Percentiles rank a stretch among this genome's conserved stretches.
phyloP scores from a whole-genome alignment of 2,329 filamentous ascomycete genomes.

The Exophiala xenobiotica region DNA sequence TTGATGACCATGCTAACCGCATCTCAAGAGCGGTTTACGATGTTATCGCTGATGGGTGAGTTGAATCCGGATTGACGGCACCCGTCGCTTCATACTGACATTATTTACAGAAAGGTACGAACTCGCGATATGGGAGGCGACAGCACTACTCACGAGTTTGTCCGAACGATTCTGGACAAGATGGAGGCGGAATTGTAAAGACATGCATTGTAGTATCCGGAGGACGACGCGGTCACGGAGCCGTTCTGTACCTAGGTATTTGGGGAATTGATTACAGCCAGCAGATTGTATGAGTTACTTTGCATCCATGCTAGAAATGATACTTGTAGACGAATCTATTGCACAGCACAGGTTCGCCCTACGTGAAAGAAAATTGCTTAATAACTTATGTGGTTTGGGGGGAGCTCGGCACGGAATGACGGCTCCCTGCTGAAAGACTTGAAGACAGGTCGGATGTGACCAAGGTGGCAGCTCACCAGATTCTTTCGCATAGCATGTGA shows the following conservation, averaged over 20 bases:
- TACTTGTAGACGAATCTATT: constrained; percentile 1
- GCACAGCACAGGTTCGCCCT: too few species aligned
- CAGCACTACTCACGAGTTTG: constrained; percentile 90
- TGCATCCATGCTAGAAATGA: constrained; percentile 15
- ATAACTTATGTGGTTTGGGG: too few species aligned
- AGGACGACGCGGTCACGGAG: too few species aligned
- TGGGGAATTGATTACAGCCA: neutral
- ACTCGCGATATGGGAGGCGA: constrained; percentile 96
- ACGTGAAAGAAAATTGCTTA: too few species aligned
- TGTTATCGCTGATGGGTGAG: constrained; percentile 86
- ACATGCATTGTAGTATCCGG: too few species aligned
- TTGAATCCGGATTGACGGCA: too few species aligned
- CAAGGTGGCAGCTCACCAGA: constrained; percentile 3
- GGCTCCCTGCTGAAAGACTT: too few species aligned
- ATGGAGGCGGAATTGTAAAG: constrained; percentile 75
- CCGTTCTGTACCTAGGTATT: too few species aligned
- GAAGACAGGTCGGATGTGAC: neutral
- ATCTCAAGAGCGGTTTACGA: constrained; percentile 80
- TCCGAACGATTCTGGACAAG: constrained; percentile 86
- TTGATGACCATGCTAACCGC: constrained; percentile 97
- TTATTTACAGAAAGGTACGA: constrained; percentile 66
- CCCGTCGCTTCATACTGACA: too few species aligned
- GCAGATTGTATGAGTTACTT: constrained; percentile 5
- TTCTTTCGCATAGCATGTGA: constrained; percentile 18
- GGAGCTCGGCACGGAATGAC: too few species aligned